Evolutionary conservation across 345 rosid genomes (phyloP).

Genomic region (Moringa oleifera): DNA sequence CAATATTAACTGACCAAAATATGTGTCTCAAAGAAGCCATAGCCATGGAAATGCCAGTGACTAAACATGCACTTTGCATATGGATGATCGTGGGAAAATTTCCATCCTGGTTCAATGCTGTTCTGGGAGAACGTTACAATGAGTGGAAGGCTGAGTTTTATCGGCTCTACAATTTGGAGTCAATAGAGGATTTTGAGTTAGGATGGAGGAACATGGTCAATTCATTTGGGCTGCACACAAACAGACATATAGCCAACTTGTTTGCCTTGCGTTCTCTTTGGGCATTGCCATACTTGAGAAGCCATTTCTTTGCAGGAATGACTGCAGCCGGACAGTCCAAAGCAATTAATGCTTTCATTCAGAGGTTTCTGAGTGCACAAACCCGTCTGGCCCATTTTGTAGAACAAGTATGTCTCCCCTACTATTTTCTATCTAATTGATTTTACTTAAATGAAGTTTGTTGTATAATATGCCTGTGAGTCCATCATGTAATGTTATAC

Average conservation of each 20-base stretch:
- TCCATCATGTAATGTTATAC: neutral
- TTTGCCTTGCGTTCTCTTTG: conserved; percentile 62
- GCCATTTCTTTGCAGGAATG: conserved; percentile 87
- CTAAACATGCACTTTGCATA: conserved; percentile 91
- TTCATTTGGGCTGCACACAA: conserved; percentile 74
- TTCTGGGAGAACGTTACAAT: conserved; percentile 83
- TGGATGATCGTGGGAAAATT: conserved; percentile 96
- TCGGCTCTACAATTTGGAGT: conserved; percentile 79
- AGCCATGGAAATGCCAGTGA: conserved; percentile 72
- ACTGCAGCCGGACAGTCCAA: conserved; percentile 71
- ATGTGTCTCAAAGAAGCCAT: conserved; percentile 93
- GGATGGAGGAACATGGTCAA: conserved; percentile 94
- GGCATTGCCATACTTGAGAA: conserved; percentile 89
- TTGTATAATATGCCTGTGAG: neutral
- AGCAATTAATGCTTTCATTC: conserved; percentile 84
- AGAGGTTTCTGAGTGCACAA: conserved; percentile 86
- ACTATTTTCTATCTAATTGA: neutral
- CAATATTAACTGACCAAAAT: conserved; percentile 85
- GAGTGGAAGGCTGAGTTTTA: conserved; percentile 93
- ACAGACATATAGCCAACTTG: conserved; percentile 74
- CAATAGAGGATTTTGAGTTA: conserved; percentile 73
- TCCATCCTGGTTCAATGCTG: conserved; percentile 95
- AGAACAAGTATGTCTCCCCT: conserved; percentile 62
- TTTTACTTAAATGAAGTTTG: neutral
- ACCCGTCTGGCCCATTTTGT: conserved; percentile 85